These are phyloP conservation scores for Dillenia turbinata DNA, from an alignment of 164 flowering plant species.

Conservation along the genomic window DNA sequence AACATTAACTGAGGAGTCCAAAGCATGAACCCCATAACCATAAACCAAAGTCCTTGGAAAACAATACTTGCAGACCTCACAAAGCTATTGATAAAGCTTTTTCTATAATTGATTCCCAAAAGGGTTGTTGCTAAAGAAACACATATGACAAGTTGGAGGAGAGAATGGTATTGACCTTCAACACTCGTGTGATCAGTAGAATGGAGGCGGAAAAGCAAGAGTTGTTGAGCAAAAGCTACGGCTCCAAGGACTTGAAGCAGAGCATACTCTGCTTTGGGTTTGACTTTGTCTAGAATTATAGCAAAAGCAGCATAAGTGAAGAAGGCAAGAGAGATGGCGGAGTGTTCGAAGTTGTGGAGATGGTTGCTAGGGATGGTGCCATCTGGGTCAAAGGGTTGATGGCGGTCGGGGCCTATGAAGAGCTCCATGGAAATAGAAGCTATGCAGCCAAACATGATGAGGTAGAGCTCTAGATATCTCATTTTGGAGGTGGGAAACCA, in stretches of 20 bases:
- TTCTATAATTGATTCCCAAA: slow-evolving; percentile 33
- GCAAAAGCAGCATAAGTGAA: slow-evolving; percentile 38
- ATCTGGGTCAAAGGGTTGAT: slow-evolving; percentile 60
- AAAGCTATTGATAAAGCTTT: slow-evolving; percentile 46
- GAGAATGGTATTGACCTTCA: slow-evolving; percentile 36
- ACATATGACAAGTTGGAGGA: slow-evolving; percentile 22
- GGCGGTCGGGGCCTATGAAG: slow-evolving; percentile 44
- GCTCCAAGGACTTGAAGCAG: slow-evolving; percentile 35
- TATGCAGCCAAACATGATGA: slow-evolving; percentile 33
- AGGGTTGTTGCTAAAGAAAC: slow-evolving; percentile 37
- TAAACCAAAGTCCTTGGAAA: slow-evolving; percentile 56
- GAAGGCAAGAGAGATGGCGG: slow-evolving; percentile 45
- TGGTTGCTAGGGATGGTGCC: slow-evolving; percentile 67
- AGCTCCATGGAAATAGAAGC: slow-evolving; percentile 60
- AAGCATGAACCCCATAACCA: slow-evolving; percentile 52
- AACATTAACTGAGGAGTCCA: slow-evolving; percentile 46
- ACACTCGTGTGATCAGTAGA: slow-evolving; percentile 36
- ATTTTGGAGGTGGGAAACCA: slow-evolving; percentile 54
- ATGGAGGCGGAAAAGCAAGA: slow-evolving; percentile 47
- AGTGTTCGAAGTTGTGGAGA: slow-evolving; percentile 67
- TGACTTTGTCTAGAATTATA: slow-evolving; percentile 23
- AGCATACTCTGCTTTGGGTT: slow-evolving; percentile 17
- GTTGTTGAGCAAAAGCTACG: slow-evolving; percentile 43
- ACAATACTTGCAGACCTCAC: slow-evolving; percentile 45
- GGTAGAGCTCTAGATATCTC: slow-evolving; percentile 43